phyloP scores from a whole-genome alignment of 768 basidiomycete genomes.

The Neoboletus subvelutipes region DNA sequence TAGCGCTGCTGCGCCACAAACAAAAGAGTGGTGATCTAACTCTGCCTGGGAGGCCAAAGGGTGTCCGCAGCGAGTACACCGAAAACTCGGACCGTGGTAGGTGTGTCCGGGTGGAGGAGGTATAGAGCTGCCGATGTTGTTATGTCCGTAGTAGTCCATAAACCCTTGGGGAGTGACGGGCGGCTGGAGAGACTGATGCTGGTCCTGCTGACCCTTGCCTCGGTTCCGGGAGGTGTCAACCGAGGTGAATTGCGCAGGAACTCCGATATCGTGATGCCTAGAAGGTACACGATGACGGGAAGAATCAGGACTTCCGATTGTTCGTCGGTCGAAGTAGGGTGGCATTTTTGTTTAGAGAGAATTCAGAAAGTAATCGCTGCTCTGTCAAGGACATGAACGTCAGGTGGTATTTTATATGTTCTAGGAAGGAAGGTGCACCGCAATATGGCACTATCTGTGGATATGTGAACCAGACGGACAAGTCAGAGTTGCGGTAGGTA shows the following conservation, averaged over 20 bases:
- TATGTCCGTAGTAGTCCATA: not conserved
- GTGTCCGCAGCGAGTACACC: constrained; percentile 18
- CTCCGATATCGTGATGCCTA: not conserved
- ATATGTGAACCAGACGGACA: not conserved
- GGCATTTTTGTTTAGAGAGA: constrained; percentile 3
- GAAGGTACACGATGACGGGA: not conserved
- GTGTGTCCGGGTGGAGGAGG: constrained; percentile 1
- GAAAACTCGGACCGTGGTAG: not conserved
- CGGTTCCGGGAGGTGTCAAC: not conserved
- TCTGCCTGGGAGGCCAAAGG: constrained; percentile 8
- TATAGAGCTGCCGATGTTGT: not conserved
- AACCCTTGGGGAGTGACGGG: not conserved
- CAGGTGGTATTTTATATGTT: not conserved
- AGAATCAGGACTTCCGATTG: not conserved
- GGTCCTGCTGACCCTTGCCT: not conserved
- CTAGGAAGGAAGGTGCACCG: not conserved
- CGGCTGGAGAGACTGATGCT: not conserved
- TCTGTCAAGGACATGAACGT: not conserved
- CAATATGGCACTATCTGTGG: not conserved
- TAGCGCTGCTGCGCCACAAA: constrained; percentile 14
- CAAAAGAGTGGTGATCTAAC: constrained; percentile 6
- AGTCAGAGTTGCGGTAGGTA: not conserved
- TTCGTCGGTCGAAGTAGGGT: constrained; percentile 8
- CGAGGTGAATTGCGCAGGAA: not conserved
- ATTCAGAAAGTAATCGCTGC: not conserved